Percentiles rank a stretch among this genome's conserved stretches.
Conservation (phyloP, 2,329 filamentous ascomycete genomes). For the Phialocephala subalpina region DNA sequence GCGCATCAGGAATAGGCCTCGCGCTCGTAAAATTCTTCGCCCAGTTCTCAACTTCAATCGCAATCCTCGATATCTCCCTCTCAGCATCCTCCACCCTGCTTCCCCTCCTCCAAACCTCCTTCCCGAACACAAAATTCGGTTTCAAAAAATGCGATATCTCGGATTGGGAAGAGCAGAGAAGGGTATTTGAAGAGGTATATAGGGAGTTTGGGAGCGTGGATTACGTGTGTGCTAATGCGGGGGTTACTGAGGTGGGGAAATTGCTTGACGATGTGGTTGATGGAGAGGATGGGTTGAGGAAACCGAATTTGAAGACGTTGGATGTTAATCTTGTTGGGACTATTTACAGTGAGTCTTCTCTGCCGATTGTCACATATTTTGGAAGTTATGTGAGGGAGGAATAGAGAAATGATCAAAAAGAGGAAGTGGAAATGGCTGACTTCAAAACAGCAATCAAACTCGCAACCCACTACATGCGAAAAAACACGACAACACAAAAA, state of each 20-base stretch:
- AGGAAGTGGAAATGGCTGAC: constrained; percentile 8
- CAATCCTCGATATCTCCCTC: constrained; percentile 33
- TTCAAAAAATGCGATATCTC: constrained; percentile 40
- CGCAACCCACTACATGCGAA: constrained; percentile 57
- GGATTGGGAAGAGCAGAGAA: constrained; percentile 35
- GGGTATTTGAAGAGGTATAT: constrained; percentile 35
- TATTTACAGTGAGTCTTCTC: constrained; percentile 33
- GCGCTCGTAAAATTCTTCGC: constrained; percentile 65
- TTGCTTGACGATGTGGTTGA: constrained; percentile 26
- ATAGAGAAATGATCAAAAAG: neutral
- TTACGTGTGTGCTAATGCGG: constrained; percentile 43
- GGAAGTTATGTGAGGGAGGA: neutral
- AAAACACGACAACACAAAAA: constrained; percentile 46
- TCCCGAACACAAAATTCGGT: constrained; percentile 27
- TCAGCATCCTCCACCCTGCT: constrained; percentile 30
- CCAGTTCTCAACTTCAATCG: constrained; percentile 20
- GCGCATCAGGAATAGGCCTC: constrained; percentile 77
- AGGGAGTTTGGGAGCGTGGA: constrained; percentile 38
- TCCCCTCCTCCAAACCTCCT: constrained; percentile 22
- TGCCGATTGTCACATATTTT: too few relatives aligned
- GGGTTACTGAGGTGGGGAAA: constrained; percentile 31
- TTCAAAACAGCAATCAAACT: constrained; percentile 53
- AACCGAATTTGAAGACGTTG: constrained; percentile 35
- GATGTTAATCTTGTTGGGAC: constrained; percentile 38
- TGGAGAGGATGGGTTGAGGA: constrained; percentile 25